A percentile compares a stretch with the other conserved stretches of the same genome.
Conservation (phyloP, 108 stramenopile genomes). For the Pseudonitzschia delicatissima region DNA sequence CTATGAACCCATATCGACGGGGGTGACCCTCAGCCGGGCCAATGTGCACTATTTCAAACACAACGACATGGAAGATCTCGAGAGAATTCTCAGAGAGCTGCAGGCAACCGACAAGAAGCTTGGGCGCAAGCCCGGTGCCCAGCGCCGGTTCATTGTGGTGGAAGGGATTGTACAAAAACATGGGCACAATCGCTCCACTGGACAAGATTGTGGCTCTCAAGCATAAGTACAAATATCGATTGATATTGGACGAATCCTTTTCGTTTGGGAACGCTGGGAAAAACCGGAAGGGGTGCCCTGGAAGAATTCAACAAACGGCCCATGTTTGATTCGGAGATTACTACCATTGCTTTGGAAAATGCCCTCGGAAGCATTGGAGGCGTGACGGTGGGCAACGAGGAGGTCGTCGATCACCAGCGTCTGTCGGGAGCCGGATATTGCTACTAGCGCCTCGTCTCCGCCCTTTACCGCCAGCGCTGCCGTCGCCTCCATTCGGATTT, state of each 20-base stretch:
- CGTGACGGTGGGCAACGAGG: conserved; percentile 92
- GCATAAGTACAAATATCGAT: conserved; percentile 86
- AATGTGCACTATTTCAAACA: conserved; percentile 93
- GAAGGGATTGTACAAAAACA: conserved; percentile 97
- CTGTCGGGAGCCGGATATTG: conserved; percentile 97
- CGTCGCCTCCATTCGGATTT: too few species aligned
- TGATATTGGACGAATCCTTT: conserved; percentile 95
- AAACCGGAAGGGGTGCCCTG: conserved; percentile 79
- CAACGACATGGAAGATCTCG: conserved; percentile 96
- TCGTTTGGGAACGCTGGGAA: conserved; percentile 90
- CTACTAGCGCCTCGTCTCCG: conserved; percentile 95
- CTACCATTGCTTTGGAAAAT: conserved; percentile 91
- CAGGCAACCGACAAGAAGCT: conserved; percentile 67
- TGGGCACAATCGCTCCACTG: conserved; percentile 90
- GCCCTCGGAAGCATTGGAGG: conserved; percentile 94
- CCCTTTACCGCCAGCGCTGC: conserved; percentile 98
- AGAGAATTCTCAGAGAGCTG: conserved; percentile 84
- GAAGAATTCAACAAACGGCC: conserved; percentile 58
- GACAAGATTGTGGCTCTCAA: conserved; percentile 88
- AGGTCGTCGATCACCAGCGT: conserved; percentile 98
- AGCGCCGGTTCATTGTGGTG: conserved; percentile 94
- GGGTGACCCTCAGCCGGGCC: conserved; percentile 83
- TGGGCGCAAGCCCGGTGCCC: conserved; percentile 74
- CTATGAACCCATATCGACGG: conserved; percentile 89
- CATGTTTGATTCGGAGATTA: conserved; percentile 88